Conservation (phyloP, 2,329 filamentous ascomycete genomes). For the Diplocarpon mali region DNA sequence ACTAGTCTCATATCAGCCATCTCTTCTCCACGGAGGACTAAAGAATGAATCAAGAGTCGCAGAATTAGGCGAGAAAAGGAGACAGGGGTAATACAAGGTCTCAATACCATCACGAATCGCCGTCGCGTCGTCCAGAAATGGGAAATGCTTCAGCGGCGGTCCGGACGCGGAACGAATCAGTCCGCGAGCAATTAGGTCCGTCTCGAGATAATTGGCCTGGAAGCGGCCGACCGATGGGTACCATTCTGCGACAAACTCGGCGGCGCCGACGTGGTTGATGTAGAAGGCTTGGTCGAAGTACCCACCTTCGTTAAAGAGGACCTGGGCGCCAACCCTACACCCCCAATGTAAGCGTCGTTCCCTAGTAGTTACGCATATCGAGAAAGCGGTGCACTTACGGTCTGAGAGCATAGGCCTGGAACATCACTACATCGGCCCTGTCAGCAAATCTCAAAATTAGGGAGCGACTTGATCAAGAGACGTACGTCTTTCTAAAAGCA, state of each 20-base stretch:
- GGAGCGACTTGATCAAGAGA: neutral
- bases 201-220: slow-evolving; percentile 31
- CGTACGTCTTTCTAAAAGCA: slow-evolving; percentile 8
- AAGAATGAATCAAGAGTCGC: neutral
- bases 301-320: slow-evolving; percentile 12
- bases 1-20: slow-evolving; percentile 1
- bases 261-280: slow-evolving; percentile 6
- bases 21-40: neutral
- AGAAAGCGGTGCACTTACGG: neutral
- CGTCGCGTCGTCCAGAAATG: slow-evolving; percentile 34
- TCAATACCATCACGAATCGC: slow-evolving; percentile 29
- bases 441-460: neutral
- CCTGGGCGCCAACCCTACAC: slow-evolving; percentile 3
- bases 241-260: slow-evolving; percentile 4
- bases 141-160: slow-evolving; percentile 32
- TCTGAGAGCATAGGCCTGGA: slow-evolving; percentile 8
- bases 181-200: slow-evolving; percentile 30
- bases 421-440: slow-evolving; percentile 5
- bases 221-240: slow-evolving; percentile 24
- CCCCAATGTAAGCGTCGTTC: neutral
- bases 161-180: slow-evolving; percentile 30
- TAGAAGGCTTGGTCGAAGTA: slow-evolving; percentile 12
- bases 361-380: neutral
- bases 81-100: slow-evolving; percentile 22
- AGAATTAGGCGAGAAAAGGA: neutral